phyloP scores from a whole-genome alignment of 2,329 filamentous ascomycete species.

The Colletotrichum sp. region DNA sequence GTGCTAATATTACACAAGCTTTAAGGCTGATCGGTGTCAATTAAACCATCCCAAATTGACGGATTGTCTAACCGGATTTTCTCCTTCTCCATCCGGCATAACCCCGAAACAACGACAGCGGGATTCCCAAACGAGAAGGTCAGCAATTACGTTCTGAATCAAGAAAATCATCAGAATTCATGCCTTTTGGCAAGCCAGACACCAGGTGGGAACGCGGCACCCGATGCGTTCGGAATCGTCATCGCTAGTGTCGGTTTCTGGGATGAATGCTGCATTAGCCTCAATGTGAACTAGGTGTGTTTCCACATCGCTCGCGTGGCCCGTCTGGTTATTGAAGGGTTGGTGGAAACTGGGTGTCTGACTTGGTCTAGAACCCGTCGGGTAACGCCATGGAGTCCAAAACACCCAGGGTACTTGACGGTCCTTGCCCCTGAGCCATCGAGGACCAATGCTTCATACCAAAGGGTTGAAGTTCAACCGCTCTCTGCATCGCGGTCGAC shows the following conservation, averaged over 20 bases:
- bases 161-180: background rate
- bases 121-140: background rate
- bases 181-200: background rate
- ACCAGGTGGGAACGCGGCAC: background rate
- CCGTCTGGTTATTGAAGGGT: background rate
- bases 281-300: background rate
- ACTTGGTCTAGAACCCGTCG: background rate
- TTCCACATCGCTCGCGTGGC: background rate
- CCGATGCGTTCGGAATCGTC: background rate
- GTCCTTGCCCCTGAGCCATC: background rate
- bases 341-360: background rate
- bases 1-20: background rate
- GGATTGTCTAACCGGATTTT: background rate
- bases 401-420: background rate
- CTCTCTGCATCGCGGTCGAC: background rate
- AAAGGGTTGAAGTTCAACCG: background rate
- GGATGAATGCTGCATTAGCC: background rate
- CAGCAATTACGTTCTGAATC: background rate
- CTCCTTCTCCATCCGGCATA: background rate
- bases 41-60: background rate
- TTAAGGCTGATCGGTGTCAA: background rate
- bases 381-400: background rate
- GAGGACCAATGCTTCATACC: background rate
- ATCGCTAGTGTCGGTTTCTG: background rate
- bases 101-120: background rate